Percentiles rank a stretch among this genome's conserved stretches.
Evolutionary conservation across 129 eudicot species (phyloP).

Genomic region (Tagetes patula): DNA sequence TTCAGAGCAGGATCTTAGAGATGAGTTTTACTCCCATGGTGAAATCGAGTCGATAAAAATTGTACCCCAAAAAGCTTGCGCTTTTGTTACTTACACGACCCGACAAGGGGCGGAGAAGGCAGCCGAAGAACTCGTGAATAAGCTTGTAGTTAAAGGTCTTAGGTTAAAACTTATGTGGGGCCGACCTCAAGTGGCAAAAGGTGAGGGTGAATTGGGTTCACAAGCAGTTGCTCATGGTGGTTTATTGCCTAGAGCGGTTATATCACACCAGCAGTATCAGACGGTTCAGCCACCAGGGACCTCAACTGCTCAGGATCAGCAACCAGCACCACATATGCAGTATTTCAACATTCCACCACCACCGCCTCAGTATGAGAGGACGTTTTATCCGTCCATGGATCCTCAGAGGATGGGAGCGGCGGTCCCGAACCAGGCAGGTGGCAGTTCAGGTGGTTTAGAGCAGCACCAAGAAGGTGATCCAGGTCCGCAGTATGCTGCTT

Average conservation of each 20-base stretch:
- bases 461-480: constrained; percentile 41
- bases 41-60: constrained; percentile 64
- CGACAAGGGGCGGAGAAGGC: constrained; percentile 79
- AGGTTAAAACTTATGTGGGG: constrained; percentile 74
- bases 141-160: constrained; percentile 61
- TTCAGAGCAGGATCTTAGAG: constrained; percentile 69
- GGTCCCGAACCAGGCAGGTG: constrained; percentile 55
- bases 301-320: constrained; percentile 33
- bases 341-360: constrained; percentile 74
- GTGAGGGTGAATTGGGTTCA: constrained; percentile 33
- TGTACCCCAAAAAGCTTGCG: constrained; percentile 64
- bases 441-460: constrained; percentile 14
- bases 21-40: constrained; percentile 64
- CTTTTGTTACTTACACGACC: constrained; percentile 71
- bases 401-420: constrained; percentile 79
- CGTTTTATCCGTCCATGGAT: constrained; percentile 82
- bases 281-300: constrained; percentile 42
- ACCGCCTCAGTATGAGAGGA: constrained; percentile 65
- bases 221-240: constrained; percentile 51
- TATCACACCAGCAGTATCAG: constrained; percentile 64
- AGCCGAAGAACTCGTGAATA: constrained; percentile 66
- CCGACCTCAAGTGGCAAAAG: constrained; percentile 52
- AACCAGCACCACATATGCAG: constrained; percentile 39
- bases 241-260: constrained; percentile 63
- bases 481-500: constrained; percentile 39